These are phyloP conservation scores for Aphanomyces stellatus DNA, from an alignment of 352 stramenopile genomes.

Conservation along the genomic window DNA sequence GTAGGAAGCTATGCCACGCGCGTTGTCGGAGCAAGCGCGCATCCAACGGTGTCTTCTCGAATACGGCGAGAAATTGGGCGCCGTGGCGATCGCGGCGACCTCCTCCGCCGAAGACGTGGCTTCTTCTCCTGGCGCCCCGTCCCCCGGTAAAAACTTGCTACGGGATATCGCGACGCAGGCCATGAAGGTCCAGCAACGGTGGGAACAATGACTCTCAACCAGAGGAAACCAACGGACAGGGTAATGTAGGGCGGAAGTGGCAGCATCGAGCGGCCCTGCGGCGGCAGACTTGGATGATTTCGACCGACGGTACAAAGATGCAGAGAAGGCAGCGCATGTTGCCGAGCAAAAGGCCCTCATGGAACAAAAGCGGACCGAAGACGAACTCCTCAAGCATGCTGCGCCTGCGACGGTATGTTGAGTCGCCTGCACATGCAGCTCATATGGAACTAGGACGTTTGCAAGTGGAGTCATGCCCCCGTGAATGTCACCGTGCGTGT, in stretches of 20 bases:
- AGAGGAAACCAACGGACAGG: too few relatives aligned
- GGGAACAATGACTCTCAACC: too few relatives aligned
- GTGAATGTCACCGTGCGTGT: too few relatives aligned
- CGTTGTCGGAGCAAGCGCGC: slow-evolving; percentile 50
- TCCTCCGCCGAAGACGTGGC: too few relatives aligned
- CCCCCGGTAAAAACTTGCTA: neutral
- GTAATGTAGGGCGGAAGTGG: too few relatives aligned
- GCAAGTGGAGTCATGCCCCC: too few relatives aligned
- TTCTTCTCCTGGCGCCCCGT: neutral
- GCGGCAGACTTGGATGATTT: neutral
- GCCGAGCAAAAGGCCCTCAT: slow-evolving; percentile 38
- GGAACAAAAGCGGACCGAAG: slow-evolving; percentile 38
- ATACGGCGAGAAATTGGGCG: slow-evolving; percentile 52
- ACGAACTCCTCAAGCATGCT: slow-evolving; percentile 40
- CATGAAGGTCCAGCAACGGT: neutral
- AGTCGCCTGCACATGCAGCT: too few relatives aligned
- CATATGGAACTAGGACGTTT: too few relatives aligned
- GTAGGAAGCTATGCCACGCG: neutral
- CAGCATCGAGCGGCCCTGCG: neutral
- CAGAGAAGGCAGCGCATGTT: slow-evolving; percentile 35
- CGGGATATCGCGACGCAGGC: neutral
- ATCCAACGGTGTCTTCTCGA: slow-evolving; percentile 76
- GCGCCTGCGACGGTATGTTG: slow-evolving; percentile 4
- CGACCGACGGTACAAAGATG: slow-evolving; percentile 39
- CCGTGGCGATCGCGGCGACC: slow-evolving; percentile 3